phyloP scores from a whole-genome alignment of 257 asterid genomes.

The Primulina tabacum region DNA sequence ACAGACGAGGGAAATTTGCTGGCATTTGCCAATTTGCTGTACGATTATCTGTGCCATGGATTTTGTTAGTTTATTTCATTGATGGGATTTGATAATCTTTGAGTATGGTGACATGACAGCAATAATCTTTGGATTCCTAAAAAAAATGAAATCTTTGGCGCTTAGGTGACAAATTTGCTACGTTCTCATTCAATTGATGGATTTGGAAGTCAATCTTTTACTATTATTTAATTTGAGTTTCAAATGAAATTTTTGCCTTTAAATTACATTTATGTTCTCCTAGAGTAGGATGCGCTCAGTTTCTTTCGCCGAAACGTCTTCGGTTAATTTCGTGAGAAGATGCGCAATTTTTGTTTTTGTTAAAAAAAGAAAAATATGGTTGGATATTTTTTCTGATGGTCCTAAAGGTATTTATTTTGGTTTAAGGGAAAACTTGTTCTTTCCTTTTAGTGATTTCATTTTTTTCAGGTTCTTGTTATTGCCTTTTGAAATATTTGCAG shows the following conservation, averaged over 20 bases:
- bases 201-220: neutral
- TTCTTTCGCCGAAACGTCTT: slow-evolving; percentile 6
- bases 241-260: neutral
- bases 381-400: too few relatives aligned
- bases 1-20: neutral
- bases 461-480: neutral
- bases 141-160: neutral
- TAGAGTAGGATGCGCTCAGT: slow-evolving; percentile 1
- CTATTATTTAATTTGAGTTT: neutral
- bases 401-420: too few relatives aligned
- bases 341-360: slow-evolving; percentile 7
- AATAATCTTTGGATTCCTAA: neutral
- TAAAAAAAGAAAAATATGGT: too few relatives aligned
- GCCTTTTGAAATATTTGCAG: slow-evolving; percentile 8
- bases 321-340: neutral
- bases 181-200: neutral
- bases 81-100: slow-evolving; percentile 1
- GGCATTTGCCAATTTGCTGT: neutral
- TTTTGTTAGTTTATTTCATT: neutral
- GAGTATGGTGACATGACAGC: neutral
- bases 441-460: neutral
- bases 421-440: neutral
- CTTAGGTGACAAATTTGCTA: neutral
- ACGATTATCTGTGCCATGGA: neutral
- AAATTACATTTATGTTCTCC: neutral